phyloP scores from a whole-genome alignment of 2,329 filamentous ascomycete genomes.

The Trichoderma afroharzianum region DNA sequence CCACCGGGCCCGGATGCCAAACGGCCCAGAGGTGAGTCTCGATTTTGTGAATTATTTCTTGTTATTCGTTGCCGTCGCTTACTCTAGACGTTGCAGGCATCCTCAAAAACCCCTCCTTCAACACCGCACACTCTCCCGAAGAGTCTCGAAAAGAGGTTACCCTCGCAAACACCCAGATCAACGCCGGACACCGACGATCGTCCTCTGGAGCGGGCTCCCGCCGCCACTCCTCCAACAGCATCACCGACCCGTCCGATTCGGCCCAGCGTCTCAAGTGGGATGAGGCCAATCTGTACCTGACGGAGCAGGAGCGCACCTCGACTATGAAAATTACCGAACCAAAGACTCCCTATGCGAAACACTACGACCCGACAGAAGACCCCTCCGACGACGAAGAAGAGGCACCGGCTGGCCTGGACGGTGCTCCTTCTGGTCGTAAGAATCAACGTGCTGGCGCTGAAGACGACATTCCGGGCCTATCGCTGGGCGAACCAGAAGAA shows the following conservation, averaged over 20 bases:
- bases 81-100: constrained; percentile 62
- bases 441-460: constrained; percentile 40
- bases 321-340: constrained; percentile 99
- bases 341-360: constrained; percentile 92
- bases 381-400: constrained; percentile 66
- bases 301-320: constrained; percentile 88
- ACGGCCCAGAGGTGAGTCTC: constrained; percentile 43
- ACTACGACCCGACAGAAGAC: constrained; percentile 87
- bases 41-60: background rate
- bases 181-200: constrained; percentile 84
- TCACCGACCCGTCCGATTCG: constrained; percentile 43
- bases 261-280: constrained; percentile 92
- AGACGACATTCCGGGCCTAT: constrained; percentile 87
- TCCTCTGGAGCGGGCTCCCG: constrained; percentile 68
- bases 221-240: constrained; percentile 60
- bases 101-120: constrained; percentile 77
- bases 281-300: constrained; percentile 94
- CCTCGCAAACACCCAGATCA: constrained; percentile 89
- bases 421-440: constrained; percentile 29
- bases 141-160: constrained; percentile 70
- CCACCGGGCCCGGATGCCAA: constrained; percentile 40
- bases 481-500: constrained; percentile 89
- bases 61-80: background rate
- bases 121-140: constrained; percentile 52
- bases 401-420: constrained; percentile 27